These are phyloP conservation scores for Yamadazyma ubonensis DNA, from an alignment of 805 yeast genomes.

Conservation along the genomic window DNA sequence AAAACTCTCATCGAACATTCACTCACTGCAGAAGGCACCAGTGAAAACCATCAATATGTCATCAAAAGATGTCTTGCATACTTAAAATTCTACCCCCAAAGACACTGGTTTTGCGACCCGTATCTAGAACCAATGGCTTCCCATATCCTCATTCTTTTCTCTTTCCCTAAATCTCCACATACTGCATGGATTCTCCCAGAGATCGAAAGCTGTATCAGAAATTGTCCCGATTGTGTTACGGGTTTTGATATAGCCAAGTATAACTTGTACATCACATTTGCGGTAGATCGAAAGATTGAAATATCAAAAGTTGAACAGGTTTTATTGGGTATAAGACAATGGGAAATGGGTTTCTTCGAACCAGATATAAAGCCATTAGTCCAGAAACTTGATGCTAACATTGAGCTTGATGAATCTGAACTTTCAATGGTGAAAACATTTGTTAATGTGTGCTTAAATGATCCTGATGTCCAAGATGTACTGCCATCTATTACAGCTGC, in stretches of 20 bases:
- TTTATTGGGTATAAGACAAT: conserved; percentile 31
- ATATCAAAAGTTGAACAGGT: conserved; percentile 30
- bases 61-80: conserved; percentile 22
- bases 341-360: conserved; percentile 24
- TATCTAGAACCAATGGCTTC: conserved; percentile 47
- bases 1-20: conserved; percentile 4
- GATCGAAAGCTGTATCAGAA: conserved; percentile 39
- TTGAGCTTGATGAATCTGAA: neutral
- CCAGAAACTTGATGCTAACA: neutral
- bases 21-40: conserved; percentile 4
- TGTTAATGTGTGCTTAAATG: neutral
- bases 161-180: conserved; percentile 52
- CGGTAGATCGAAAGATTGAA: conserved; percentile 46
- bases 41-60: conserved; percentile 10
- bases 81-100: conserved; percentile 19
- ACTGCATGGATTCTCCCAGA: conserved; percentile 42
- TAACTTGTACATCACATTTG: conserved; percentile 50
- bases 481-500: no score
- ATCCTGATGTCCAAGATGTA: conserved; percentile 4
- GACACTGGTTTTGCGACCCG: conserved; percentile 61
- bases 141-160: conserved; percentile 58
- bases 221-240: conserved; percentile 55
- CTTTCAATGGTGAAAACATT: neutral
- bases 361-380: neutral
- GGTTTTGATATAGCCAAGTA: conserved; percentile 56